phyloP scores from a whole-genome alignment of 2,329 filamentous ascomycete genomes.

The Tympanopsis confertula region DNA sequence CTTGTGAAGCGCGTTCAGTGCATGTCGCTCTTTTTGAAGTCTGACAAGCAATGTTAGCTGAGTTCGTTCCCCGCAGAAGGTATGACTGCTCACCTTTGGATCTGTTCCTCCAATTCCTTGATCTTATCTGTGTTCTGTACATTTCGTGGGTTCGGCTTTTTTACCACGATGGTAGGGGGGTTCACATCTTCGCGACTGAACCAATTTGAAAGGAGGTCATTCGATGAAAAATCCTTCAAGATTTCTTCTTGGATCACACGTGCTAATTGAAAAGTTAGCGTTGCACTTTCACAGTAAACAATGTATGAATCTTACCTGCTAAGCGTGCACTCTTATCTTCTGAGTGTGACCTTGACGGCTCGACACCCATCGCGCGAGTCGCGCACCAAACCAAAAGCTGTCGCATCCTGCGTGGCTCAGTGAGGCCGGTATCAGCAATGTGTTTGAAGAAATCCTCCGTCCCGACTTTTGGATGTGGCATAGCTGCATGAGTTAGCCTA shows the following conservation, averaged over 20 bases:
- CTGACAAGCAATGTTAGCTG: slow-evolving; percentile 18
- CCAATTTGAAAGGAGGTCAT: slow-evolving; percentile 51
- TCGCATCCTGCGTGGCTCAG: slow-evolving; percentile 53
- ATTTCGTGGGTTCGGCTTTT: slow-evolving; percentile 53
- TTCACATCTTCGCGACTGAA: slow-evolving; percentile 38
- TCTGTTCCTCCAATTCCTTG: slow-evolving; percentile 48
- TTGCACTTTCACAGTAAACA: background rate
- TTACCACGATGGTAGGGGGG: slow-evolving; percentile 30
- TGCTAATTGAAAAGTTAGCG: slow-evolving; percentile 22
- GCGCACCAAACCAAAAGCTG: slow-evolving; percentile 56
- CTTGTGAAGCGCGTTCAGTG: slow-evolving; percentile 42
- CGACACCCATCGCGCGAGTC: slow-evolving; percentile 45
- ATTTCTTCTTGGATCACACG: slow-evolving; percentile 54
- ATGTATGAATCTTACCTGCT: slow-evolving; percentile 25
- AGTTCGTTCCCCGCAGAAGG: slow-evolving; percentile 2
- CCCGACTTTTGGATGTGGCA: slow-evolving; percentile 50
- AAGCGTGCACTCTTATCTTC: slow-evolving; percentile 34
- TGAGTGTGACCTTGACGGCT: slow-evolving; percentile 31
- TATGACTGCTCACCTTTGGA: slow-evolving; percentile 35
- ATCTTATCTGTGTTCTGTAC: slow-evolving; percentile 46
- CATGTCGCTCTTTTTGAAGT: slow-evolving; percentile 43
- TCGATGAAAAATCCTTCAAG: slow-evolving; percentile 46
- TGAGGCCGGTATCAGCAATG: slow-evolving; percentile 46
- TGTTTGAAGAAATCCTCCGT: slow-evolving; percentile 55
- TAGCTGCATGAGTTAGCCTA: slow-evolving; percentile 19